Evolutionary conservation across 2,329 filamentous ascomycete species (phyloP).

Genomic region (Aspergillus sp.): DNA sequence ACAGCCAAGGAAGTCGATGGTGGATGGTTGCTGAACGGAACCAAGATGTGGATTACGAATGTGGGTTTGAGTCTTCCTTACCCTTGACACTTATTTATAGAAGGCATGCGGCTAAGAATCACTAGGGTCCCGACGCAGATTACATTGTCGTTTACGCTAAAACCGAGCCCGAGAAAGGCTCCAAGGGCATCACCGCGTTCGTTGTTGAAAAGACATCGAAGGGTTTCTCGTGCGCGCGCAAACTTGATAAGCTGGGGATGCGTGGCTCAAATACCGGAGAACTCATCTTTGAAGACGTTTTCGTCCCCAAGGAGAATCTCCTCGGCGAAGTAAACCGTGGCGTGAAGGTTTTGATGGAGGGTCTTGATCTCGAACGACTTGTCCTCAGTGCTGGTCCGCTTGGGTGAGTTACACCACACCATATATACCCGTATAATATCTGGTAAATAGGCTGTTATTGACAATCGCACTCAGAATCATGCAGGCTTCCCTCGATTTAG

Average conservation of each 20-base stretch:
- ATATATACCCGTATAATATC: not conserved
- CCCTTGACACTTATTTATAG: not conserved
- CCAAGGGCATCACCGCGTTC: conserved; percentile 94
- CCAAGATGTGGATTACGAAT: conserved; percentile 99
- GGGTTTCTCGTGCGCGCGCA: conserved; percentile 84
- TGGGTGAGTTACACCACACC: conserved; percentile 50
- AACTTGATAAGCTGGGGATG: conserved; percentile 98
- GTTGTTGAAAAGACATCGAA: conserved; percentile 69
- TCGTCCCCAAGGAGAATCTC: conserved; percentile 79
- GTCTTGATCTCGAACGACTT: conserved; percentile 87
- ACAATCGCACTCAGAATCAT: conserved; percentile 61
- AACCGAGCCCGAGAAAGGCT: conserved; percentile 74
- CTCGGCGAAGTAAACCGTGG: conserved; percentile 79
- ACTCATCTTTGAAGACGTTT: conserved; percentile 84
- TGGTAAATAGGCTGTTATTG: conserved; percentile 3
- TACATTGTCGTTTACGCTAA: conserved; percentile 96
- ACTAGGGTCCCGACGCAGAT: conserved; percentile 78
- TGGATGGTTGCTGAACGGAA: conserved; percentile 81
- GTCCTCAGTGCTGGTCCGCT: conserved; percentile 88
- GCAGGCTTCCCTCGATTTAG: conserved; percentile 84
- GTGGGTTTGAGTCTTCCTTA: conserved; percentile 41
- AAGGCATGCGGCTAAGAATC: not conserved
- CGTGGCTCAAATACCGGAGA: conserved; percentile 95
- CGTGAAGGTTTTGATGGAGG: conserved; percentile 91
- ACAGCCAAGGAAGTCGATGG: conserved; percentile 77